Percentiles rank a stretch among this genome's conserved stretches.
phyloP scores from a whole-genome alignment of 2,329 filamentous ascomycete genomes.

The Ophiognomonia clavigignenti-juglandacearum region DNA sequence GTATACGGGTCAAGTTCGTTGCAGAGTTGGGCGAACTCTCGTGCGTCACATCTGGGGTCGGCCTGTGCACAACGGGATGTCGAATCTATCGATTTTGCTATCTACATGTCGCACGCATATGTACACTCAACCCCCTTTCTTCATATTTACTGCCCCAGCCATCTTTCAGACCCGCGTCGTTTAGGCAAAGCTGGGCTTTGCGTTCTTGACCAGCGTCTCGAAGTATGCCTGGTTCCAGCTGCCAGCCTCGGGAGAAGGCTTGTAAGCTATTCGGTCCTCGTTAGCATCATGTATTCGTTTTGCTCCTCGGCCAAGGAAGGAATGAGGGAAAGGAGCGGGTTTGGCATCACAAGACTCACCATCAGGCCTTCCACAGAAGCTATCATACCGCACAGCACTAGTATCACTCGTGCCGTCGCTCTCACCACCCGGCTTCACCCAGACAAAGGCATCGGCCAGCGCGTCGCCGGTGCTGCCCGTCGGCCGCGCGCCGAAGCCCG shows the following conservation, averaged over 20 bases:
- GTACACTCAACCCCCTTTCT: not conserved
- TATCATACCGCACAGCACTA: conserved; percentile 30
- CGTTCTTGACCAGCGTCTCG: conserved; percentile 37
- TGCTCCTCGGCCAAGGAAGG: not conserved
- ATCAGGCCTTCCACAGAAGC: conserved; percentile 33
- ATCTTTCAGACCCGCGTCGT: not conserved
- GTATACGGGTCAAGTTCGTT: too few relatives aligned
- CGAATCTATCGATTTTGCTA: too few relatives aligned
- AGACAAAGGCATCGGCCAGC: conserved; percentile 59
- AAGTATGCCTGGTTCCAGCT: conserved; percentile 41
- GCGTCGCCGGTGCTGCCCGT: conserved; percentile 51
- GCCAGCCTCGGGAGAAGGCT: conserved; percentile 37
- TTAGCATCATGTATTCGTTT: not conserved
- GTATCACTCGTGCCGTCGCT: conserved; percentile 38
- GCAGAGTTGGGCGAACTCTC: too few relatives aligned
- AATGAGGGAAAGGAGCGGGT: not conserved
- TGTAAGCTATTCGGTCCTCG: conserved; percentile 22
- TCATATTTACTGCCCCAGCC: not conserved
- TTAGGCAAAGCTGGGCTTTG: conserved; percentile 26
- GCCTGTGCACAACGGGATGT: too few relatives aligned
- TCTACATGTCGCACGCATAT: too few relatives aligned
- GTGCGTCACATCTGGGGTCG: too few relatives aligned
- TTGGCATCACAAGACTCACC: not conserved
- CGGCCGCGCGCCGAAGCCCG: conserved; percentile 56
- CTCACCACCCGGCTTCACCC: conserved; percentile 60